A percentile compares a stretch with the other conserved stretches of the same genome.
These are phyloP conservation scores for Orbilia javanica DNA, from an alignment of 2,329 filamentous ascomycete species.

Conservation along the genomic window DNA sequence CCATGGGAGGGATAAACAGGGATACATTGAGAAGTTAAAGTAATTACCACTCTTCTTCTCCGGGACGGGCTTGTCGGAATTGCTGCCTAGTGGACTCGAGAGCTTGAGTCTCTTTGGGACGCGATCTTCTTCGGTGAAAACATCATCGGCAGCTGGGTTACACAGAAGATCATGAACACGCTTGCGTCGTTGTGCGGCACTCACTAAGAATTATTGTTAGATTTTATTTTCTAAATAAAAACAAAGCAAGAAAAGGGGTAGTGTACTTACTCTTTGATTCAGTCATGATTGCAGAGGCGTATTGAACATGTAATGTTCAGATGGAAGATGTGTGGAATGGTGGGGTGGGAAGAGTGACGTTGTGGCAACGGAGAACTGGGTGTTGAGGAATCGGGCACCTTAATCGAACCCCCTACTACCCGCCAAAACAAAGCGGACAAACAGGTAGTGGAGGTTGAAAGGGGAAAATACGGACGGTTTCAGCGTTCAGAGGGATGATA, in stretches of 20 bases:
- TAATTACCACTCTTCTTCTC: constrained; percentile 51
- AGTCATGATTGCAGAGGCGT: constrained; percentile 23
- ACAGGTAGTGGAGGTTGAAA: constrained; percentile 34
- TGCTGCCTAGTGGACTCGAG: constrained; percentile 30
- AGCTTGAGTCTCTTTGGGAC: constrained; percentile 37
- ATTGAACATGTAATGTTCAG: constrained; percentile 23
- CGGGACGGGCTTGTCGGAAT: constrained; percentile 19
- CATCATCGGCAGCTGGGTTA: constrained; percentile 36
- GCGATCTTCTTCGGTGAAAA: constrained; percentile 54
- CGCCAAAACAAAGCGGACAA: constrained; percentile 51
- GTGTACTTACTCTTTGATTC: constrained; percentile 35
- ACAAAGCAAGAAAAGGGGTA: constrained; percentile 4
- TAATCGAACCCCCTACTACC: constrained; percentile 40
- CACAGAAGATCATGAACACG: constrained; percentile 31
- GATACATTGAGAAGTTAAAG: background rate
- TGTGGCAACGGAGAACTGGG: background rate
- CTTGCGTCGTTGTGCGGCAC: constrained; percentile 35
- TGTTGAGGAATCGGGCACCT: constrained; percentile 2
- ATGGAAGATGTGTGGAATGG: background rate
- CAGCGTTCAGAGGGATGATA: background rate
- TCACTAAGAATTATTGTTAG: constrained; percentile 15
- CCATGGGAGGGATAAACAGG: background rate
- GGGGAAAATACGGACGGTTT: background rate
- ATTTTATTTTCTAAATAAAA: background rate
- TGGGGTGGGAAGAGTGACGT: constrained; percentile 10